Percentiles rank a stretch among this genome's conserved stretches.
phyloP scores from a whole-genome alignment of 2,329 filamentous ascomycete genomes.

The Colletotrichum sublineola region DNA sequence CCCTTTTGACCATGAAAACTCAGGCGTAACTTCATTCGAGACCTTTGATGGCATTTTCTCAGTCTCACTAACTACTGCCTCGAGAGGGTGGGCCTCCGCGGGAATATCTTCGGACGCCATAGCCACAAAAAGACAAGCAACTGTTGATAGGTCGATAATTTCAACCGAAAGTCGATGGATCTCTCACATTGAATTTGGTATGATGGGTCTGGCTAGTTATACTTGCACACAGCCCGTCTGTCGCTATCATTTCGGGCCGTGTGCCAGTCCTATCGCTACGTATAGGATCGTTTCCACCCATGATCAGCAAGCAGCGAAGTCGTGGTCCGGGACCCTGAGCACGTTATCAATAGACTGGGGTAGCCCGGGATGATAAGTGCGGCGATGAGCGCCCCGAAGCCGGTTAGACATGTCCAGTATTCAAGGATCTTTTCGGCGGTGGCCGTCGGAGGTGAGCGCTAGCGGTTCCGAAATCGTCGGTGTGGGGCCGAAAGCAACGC shows the following conservation, averaged over 20 bases:
- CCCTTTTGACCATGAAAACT: slow-evolving; percentile 1
- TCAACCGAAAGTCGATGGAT: not conserved
- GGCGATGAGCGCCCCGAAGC: slow-evolving; percentile 5
- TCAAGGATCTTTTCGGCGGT: slow-evolving; percentile 3
- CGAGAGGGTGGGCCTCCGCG: not conserved
- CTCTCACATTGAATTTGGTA: not conserved
- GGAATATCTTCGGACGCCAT: not conserved
- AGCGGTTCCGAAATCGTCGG: slow-evolving; percentile 10
- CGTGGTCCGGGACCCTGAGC: slow-evolving; percentile 10
- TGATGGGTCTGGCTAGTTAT: not conserved
- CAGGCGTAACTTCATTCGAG: not conserved
- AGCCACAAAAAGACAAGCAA: not conserved
- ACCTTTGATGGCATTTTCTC: not conserved
- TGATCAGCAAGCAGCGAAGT: not conserved
- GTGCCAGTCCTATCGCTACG: not conserved
- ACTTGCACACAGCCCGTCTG: not conserved
- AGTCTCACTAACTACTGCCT: not conserved
- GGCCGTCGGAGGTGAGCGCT: slow-evolving; percentile 28
- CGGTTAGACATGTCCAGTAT: not conserved
- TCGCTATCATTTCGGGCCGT: not conserved
- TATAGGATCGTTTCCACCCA: not conserved
- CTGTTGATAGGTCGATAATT: not conserved
- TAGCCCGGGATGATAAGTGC: not conserved
- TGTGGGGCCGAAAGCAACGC: slow-evolving; percentile 6
- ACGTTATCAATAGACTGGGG: not conserved